Evolutionary conservation across 257 asterid genomes (phyloP).

Genomic region (Scutellaria minor): DNA sequence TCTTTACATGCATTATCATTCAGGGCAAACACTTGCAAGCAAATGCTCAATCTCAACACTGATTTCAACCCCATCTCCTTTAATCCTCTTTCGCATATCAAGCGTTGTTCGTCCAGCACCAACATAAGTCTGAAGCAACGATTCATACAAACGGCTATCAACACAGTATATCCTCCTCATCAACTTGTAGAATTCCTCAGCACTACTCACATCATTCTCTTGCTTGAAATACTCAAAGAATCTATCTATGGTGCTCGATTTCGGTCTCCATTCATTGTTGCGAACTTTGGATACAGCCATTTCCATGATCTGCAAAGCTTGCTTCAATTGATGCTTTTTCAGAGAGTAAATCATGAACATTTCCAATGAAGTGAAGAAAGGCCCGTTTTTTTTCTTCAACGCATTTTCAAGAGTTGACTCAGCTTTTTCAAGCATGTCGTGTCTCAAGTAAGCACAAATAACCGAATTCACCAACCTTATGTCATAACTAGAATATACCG

Average conservation of each 20-base stretch:
- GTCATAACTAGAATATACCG: slow-evolving; percentile 52
- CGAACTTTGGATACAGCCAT: slow-evolving; percentile 38
- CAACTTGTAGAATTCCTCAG: slow-evolving; percentile 60
- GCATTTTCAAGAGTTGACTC: slow-evolving; percentile 46
- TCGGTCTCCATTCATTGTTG: slow-evolving; percentile 51
- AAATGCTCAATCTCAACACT: slow-evolving; percentile 50
- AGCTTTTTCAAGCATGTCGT: slow-evolving; percentile 65
- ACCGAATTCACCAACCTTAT: slow-evolving; percentile 56
- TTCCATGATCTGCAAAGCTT: slow-evolving; percentile 56
- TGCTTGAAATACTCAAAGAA: slow-evolving; percentile 50
- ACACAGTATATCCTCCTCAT: slow-evolving; percentile 63
- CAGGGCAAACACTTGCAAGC: slow-evolving; percentile 45
- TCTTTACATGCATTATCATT: slow-evolving; percentile 24
- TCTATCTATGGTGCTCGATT: slow-evolving; percentile 33
- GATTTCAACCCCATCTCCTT: slow-evolving; percentile 55
- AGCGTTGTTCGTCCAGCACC: slow-evolving; percentile 52
- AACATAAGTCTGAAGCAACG: slow-evolving; percentile 54
- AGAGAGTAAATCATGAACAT: slow-evolving; percentile 54
- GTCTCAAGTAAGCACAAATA: slow-evolving; percentile 54
- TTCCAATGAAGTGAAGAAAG: slow-evolving; percentile 59
- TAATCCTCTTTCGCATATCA: slow-evolving; percentile 51
- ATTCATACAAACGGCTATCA: slow-evolving; percentile 39
- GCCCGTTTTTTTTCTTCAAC: slow-evolving; percentile 52
- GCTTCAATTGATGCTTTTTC: slow-evolving; percentile 40
- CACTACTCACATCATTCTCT: slow-evolving; percentile 55